These are phyloP conservation scores for Globisporangium perplexum DNA, from an alignment of 352 stramenopile species.

Conservation along the genomic window DNA sequence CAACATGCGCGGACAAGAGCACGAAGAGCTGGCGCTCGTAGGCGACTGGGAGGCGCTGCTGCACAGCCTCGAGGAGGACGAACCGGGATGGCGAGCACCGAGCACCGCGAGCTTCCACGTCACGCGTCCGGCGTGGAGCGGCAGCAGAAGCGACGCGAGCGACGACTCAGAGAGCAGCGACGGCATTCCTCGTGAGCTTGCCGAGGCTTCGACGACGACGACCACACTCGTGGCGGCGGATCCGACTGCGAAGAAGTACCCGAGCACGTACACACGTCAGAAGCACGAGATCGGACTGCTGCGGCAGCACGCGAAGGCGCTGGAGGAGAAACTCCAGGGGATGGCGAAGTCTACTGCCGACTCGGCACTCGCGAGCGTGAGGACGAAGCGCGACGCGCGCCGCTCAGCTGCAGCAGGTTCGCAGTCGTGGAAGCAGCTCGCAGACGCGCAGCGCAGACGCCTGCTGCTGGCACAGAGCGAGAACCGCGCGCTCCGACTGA, in stretches of 20 bases:
- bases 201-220: not conserved
- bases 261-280: not conserved
- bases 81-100: not conserved
- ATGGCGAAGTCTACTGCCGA: not conserved
- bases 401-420: no score
- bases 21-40: not conserved
- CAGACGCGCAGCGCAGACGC: not conserved
- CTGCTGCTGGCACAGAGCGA: not conserved
- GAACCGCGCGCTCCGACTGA: slow-evolving; percentile 1
- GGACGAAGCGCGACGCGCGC: not conserved
- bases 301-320: not conserved
- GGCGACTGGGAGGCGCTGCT: not conserved
- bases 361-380: not conserved
- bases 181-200: not conserved
- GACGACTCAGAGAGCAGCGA: not conserved
- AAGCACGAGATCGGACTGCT: not conserved
- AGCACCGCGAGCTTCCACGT: no score
- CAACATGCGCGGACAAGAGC: not conserved
- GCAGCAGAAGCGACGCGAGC: no score
- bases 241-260: not conserved
- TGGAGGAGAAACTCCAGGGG: not conserved
- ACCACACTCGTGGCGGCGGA: not conserved
- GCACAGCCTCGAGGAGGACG: not conserved
- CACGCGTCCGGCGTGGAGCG: no score
- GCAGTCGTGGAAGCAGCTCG: not conserved